phyloP scores from a whole-genome alignment of 2,329 filamentous ascomycete species.

The Alternaria sp. region DNA sequence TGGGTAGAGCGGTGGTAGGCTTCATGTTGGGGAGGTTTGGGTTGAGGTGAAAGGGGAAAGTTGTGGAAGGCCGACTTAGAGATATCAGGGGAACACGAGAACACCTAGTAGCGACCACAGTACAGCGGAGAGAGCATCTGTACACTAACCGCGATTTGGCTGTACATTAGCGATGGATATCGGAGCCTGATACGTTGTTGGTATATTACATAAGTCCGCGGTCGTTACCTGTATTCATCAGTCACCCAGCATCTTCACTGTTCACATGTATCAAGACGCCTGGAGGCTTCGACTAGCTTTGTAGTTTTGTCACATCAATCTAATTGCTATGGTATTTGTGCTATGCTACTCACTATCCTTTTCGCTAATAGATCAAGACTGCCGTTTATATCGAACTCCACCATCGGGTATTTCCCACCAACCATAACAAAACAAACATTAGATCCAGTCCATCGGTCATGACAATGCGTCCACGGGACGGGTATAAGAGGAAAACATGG shows the following conservation, averaged over 20 bases:
- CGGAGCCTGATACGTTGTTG: not conserved
- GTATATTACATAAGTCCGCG: not conserved
- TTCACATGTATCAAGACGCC: not conserved
- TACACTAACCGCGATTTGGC: not conserved
- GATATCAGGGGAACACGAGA: not conserved
- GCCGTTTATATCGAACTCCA: conserved; percentile 13
- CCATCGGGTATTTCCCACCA: conserved; percentile 24
- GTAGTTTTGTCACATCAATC: conserved; percentile 3
- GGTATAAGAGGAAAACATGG: conserved; percentile 19
- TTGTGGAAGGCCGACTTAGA: not conserved
- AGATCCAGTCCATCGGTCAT: conserved; percentile 39
- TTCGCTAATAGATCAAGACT: conserved; percentile 12
- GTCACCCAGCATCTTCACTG: not conserved
- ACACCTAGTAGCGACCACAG: not conserved
- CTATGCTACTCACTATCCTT: conserved; percentile 10
- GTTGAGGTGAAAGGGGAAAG: not conserved
- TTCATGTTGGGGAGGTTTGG: not conserved
- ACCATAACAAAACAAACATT: conserved; percentile 31
- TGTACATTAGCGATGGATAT: not conserved
- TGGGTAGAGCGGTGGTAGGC: not conserved
- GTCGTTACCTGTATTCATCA: not conserved
- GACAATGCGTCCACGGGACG: conserved; percentile 36
- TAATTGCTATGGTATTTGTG: not conserved
- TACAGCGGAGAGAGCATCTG: not conserved
- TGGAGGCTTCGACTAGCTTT: not conserved